A percentile compares a stretch with the other conserved stretches of the same genome.
Evolutionary conservation across 257 asterid species (phyloP).

Genomic region (Solanum peruvianum): DNA sequence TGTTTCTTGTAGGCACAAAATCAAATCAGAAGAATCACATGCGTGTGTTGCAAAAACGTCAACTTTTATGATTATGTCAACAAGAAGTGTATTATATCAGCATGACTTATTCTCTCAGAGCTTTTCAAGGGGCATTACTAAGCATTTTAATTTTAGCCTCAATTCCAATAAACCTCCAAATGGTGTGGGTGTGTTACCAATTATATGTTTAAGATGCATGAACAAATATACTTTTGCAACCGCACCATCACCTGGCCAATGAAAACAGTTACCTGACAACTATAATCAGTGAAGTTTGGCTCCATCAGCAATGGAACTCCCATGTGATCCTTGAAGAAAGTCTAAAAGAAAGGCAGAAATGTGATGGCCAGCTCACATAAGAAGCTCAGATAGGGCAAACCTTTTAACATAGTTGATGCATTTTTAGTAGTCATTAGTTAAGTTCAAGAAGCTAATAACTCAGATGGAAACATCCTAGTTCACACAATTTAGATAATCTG

Average conservation of each 20-base stretch:
- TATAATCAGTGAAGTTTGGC: constrained; percentile 70
- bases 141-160: background rate
- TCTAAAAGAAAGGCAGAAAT: constrained; percentile 10
- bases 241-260: background rate
- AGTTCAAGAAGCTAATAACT: background rate
- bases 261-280: constrained; percentile 58
- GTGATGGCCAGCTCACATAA: background rate
- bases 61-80: background rate
- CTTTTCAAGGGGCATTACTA: background rate
- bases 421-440: background rate
- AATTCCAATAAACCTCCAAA: background rate
- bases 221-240: background rate
- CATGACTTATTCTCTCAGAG: background rate
- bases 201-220: background rate
- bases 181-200: background rate
- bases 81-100: background rate
- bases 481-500: background rate
- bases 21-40: background rate
- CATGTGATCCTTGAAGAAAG: constrained; percentile 71
- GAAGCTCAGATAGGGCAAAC: background rate
- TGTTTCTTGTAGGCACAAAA: no score
- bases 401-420: background rate
- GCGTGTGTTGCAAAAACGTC: background rate
- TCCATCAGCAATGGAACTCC: constrained; percentile 81
- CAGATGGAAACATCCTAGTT: background rate